A percentile compares a stretch with the other conserved stretches of the same genome.
Conservation (phyloP, 345 rosid genomes). For the Camelina sativa region DNA sequence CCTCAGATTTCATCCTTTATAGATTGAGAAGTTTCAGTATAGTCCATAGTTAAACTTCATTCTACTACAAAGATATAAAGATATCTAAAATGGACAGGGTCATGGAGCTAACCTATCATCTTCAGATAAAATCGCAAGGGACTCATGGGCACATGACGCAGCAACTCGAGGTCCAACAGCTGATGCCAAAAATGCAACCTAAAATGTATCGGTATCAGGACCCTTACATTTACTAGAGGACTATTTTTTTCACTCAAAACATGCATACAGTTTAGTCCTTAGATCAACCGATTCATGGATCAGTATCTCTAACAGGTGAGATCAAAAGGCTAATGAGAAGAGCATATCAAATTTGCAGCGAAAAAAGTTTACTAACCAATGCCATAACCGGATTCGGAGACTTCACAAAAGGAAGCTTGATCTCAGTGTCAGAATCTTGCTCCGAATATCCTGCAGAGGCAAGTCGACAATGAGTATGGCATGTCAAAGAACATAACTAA, state of each 20-base stretch:
- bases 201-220: slow-evolving; percentile 34
- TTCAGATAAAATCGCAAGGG: slow-evolving; percentile 74
- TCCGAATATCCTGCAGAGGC: slow-evolving; percentile 50
- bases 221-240: slow-evolving; percentile 17
- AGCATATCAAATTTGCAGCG: slow-evolving; percentile 18
- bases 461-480: slow-evolving; percentile 31
- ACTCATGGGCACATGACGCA: slow-evolving; percentile 98
- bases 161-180: slow-evolving; percentile 99
- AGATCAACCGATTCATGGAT: slow-evolving; percentile 14
- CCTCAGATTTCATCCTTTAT: slow-evolving; percentile 66
- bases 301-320: slow-evolving; percentile 25
- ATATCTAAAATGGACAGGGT: slow-evolving; percentile 11
- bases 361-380: slow-evolving; percentile 60
- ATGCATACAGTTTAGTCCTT: slow-evolving; percentile 14
- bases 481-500: slow-evolving; percentile 4
- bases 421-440: slow-evolving; percentile 65
- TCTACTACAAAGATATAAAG: slow-evolving; percentile 1
- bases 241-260: slow-evolving; percentile 19
- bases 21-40: slow-evolving; percentile 30
- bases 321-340: slow-evolving; percentile 27
- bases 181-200: slow-evolving; percentile 98
- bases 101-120: slow-evolving; percentile 66
- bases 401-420: slow-evolving; percentile 80
- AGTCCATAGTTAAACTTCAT: slow-evolving; percentile 6
- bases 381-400: slow-evolving; percentile 95